Percentiles rank a stretch among this genome's conserved stretches.
Evolutionary conservation across 352 stramenopile species (phyloP).

Genomic region (Phytophthora tentaculata): DNA sequence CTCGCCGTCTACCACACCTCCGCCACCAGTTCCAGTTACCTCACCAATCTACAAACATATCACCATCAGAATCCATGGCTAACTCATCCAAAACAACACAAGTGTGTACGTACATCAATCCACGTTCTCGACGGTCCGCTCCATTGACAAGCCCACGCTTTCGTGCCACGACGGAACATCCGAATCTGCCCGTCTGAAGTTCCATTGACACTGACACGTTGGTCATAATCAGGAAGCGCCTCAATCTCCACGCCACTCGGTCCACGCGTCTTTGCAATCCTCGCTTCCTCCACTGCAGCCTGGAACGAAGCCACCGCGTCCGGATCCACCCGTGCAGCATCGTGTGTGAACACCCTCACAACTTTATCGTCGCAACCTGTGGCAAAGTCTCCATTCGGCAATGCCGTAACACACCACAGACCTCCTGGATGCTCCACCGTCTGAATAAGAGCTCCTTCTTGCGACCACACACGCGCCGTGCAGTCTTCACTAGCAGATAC

Average conservation of each 20-base stretch:
- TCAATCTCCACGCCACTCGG: constrained; percentile 94
- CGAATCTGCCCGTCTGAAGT: constrained; percentile 95
- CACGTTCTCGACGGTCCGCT: constrained; percentile 90
- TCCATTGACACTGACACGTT: constrained; percentile 72
- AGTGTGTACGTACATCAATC: constrained; percentile 89
- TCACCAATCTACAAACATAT: constrained; percentile 65
- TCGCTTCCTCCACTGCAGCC: constrained; percentile 63
- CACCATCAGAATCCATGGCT: background rate
- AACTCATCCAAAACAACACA: background rate
- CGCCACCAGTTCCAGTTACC: constrained; percentile 87
- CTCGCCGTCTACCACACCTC: constrained; percentile 91
- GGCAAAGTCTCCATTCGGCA: constrained; percentile 90
- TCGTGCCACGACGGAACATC: constrained; percentile 94
- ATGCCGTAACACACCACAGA: constrained; percentile 83
- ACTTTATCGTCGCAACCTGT: constrained; percentile 95
- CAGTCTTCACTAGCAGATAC: constrained; percentile 87
- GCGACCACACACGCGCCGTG: constrained; percentile 77
- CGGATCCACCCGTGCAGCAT: constrained; percentile 71
- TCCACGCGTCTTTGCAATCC: constrained; percentile 68
- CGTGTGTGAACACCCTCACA: constrained; percentile 91
- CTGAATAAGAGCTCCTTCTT: constrained; percentile 64
- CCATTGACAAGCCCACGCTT: constrained; percentile 97
- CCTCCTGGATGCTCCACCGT: constrained; percentile 86
- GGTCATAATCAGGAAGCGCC: constrained; percentile 94
- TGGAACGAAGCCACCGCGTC: constrained; percentile 71